phyloP scores from a whole-genome alignment of 2,329 filamentous ascomycete species.

The Talaromyces sp. region DNA sequence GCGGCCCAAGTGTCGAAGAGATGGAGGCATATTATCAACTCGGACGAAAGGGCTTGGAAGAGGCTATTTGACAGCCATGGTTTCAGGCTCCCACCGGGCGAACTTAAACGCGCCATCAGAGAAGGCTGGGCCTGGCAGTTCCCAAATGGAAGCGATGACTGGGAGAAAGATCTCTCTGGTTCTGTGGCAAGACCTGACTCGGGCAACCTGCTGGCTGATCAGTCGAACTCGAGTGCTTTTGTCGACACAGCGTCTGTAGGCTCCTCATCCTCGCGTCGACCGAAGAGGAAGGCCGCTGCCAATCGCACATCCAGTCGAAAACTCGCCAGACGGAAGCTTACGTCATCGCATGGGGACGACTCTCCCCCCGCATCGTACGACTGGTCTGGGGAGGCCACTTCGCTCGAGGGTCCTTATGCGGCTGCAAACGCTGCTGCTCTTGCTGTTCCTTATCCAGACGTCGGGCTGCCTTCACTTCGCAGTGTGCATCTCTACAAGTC shows the following conservation, averaged over 20 bases:
- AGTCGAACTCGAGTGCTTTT: conserved; percentile 19
- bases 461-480: conserved; percentile 71
- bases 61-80: conserved; percentile 81
- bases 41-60: conserved; percentile 94
- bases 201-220: conserved; percentile 17
- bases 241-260: conserved; percentile 19
- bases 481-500: conserved; percentile 94
- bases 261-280: conserved; percentile 24
- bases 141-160: conserved; percentile 66
- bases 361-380: conserved; percentile 35
- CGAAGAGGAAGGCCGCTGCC: conserved; percentile 45
- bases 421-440: conserved; percentile 75
- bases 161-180: conserved; percentile 65
- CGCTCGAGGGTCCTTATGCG: conserved; percentile 75
- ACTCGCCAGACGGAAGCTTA: conserved; percentile 51
- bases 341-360: conserved; percentile 24
- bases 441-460: conserved; percentile 72
- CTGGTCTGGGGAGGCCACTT: conserved; percentile 43
- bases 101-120: conserved; percentile 75
- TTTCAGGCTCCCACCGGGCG: conserved; percentile 69
- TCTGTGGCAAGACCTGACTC: conserved; percentile 35
- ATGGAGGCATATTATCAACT: conserved; percentile 86
- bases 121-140: conserved; percentile 99
- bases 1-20: conserved; percentile 90
- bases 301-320: conserved; percentile 45